phyloP scores from a whole-genome alignment of 2,329 filamentous ascomycete species.

The Teratosphaeriaceae sp. region DNA sequence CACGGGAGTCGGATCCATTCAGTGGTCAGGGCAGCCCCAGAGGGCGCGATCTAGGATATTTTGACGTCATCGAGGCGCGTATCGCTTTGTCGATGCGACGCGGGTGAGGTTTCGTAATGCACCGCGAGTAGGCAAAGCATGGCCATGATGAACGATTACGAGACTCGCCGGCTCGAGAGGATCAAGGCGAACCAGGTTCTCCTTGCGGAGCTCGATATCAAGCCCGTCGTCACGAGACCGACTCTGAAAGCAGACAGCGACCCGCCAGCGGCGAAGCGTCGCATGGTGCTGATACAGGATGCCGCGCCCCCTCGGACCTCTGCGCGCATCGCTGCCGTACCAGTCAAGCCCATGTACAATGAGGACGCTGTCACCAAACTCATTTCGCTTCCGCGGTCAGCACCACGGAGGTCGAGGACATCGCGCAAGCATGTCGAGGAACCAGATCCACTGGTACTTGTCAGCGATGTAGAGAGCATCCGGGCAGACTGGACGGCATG shows the following conservation, averaged over 20 bases:
- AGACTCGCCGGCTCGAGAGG: conserved; percentile 41
- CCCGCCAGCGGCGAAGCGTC: conserved; percentile 33
- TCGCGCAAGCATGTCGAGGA: conserved; percentile 8
- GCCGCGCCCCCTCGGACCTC: conserved; percentile 39
- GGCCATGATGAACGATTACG: conserved; percentile 43
- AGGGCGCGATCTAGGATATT: too few relatives aligned
- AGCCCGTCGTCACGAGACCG: conserved; percentile 16
- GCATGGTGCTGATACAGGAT: conserved; percentile 29
- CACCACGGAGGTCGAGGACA: conserved; percentile 10
- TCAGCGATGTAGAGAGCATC: conserved; percentile 28
- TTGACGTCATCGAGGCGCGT: too few relatives aligned
- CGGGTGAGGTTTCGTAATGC: too few relatives aligned
- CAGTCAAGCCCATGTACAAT: conserved; percentile 30
- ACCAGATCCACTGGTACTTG: conserved; percentile 18
- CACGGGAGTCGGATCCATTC: too few relatives aligned
- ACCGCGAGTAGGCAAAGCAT: too few relatives aligned
- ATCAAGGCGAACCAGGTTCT: conserved; percentile 46
- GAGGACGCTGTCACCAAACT: conserved; percentile 30
- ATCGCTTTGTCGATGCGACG: too few relatives aligned
- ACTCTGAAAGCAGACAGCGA: conserved; percentile 14
- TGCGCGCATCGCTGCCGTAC: conserved; percentile 40
- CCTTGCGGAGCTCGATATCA: conserved; percentile 42
- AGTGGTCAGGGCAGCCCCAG: too few relatives aligned
- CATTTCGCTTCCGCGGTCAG: conserved; percentile 20
- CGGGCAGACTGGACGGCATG: conserved; percentile 40